Evolutionary conservation across 2,329 filamentous ascomycete genomes (phyloP).

Genomic region (Byssochlamys sp.): DNA sequence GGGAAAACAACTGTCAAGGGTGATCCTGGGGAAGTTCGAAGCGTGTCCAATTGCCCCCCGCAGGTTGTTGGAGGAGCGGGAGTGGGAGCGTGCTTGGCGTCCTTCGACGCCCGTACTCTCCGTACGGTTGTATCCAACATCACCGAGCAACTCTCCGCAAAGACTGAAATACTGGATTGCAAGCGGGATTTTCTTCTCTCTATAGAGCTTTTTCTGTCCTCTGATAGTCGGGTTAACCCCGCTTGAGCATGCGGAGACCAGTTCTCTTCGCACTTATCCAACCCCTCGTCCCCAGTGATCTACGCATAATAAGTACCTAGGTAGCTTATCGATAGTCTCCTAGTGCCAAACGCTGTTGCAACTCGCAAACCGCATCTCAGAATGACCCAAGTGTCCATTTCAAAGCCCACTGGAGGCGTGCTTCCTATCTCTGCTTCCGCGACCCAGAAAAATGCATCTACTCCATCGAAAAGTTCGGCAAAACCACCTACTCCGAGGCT

Average conservation of each 20-base stretch:
- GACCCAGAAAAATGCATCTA: constrained; percentile 35
- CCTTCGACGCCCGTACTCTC: constrained; percentile 8
- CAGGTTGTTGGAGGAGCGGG: constrained; percentile 2
- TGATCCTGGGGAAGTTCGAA: not conserved
- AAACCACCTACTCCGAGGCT: constrained; percentile 52
- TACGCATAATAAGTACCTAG: not conserved
- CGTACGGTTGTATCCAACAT: not conserved
- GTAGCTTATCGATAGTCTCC: not conserved
- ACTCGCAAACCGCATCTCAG: not conserved
- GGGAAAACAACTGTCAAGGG: not conserved
- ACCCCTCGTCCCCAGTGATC: not conserved
- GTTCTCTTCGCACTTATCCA: not conserved
- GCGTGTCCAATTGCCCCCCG: constrained; percentile 1
- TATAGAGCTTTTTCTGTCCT: not conserved
- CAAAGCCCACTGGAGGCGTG: constrained; percentile 42
- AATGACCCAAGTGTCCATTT: constrained; percentile 20
- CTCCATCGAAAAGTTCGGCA: constrained; percentile 37
- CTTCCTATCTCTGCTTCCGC: constrained; percentile 42
- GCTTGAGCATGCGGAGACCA: not conserved
- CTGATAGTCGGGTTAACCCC: not conserved
- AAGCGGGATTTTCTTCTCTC: not conserved
- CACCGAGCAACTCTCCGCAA: not conserved
- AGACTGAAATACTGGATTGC: not conserved
- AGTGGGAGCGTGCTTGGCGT: constrained; percentile 7
- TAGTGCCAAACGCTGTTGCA: not conserved